Conservation (phyloP, 495 filamentous ascomycete species). For the Pseudomonodictys pantanalensis region DNA sequence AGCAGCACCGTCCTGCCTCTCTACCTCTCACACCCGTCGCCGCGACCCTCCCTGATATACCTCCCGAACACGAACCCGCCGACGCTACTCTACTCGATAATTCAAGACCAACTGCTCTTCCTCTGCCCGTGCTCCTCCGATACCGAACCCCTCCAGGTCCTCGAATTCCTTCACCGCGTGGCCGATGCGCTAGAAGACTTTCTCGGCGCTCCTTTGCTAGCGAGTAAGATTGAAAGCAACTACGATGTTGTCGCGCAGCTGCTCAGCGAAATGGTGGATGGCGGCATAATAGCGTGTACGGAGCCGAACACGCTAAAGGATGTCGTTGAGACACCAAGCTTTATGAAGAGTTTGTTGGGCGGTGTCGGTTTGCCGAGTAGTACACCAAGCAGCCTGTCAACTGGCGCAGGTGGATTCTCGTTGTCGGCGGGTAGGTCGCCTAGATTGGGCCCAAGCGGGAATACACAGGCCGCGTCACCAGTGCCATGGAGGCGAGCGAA, state of each 20-base stretch:
- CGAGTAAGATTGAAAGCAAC: constrained; percentile 76
- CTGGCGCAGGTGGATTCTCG: constrained; percentile 18
- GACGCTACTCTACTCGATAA: constrained; percentile 83
- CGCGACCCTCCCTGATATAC: constrained; percentile 83
- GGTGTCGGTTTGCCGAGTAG: constrained; percentile 65
- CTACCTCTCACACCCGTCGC: constrained; percentile 80
- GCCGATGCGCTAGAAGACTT: constrained; percentile 95
- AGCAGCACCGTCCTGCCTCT: constrained; percentile 72
- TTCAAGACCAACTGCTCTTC: constrained; percentile 83
- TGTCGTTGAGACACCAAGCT: constrained; percentile 82
- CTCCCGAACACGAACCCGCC: constrained; percentile 76
- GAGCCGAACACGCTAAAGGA: constrained; percentile 92
- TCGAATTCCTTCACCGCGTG: constrained; percentile 93
- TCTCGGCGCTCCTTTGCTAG: constrained; percentile 81
- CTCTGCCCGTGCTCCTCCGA: constrained; percentile 79
- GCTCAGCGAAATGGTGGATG: constrained; percentile 95
- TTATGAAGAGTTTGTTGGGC: constrained; percentile 86
- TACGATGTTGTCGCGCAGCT: constrained; percentile 96
- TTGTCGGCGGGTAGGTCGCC: constrained; percentile 23
- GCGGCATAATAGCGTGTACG: constrained; percentile 80
- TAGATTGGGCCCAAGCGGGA: constrained; percentile 23
- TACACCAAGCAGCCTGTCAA: constrained; percentile 45
- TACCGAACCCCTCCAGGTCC: constrained; percentile 85
- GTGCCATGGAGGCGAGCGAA: constrained; percentile 89
- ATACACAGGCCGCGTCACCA: constrained; percentile 42